Conservation (phyloP, 1,284 basidiomycete species). For the Puccinia horiana region DNA sequence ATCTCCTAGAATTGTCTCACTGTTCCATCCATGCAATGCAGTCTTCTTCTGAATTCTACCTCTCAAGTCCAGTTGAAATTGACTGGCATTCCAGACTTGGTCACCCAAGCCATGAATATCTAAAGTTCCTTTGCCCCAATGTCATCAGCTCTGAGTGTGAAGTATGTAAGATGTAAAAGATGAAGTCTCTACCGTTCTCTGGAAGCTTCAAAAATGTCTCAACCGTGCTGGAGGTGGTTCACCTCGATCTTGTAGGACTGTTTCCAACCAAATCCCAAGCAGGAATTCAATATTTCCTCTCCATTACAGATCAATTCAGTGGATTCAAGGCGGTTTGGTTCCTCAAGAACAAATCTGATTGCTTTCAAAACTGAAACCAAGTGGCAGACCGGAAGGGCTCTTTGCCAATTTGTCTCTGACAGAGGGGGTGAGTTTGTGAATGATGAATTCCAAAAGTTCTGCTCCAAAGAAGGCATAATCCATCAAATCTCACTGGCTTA, state of each 20-base stretch:
- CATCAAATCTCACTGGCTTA: neutral
- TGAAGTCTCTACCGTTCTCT: no score
- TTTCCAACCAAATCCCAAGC: neutral
- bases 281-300: neutral
- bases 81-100: no score
- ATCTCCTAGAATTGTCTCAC: no score
- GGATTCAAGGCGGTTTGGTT: neutral
- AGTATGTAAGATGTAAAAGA: neutral
- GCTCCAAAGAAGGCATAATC: neutral
- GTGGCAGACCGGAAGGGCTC: no score
- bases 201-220: neutral
- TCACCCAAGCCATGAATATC: no score
- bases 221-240: neutral
- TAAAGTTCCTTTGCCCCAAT: no score
- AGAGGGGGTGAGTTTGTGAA: neutral
- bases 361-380: no score
- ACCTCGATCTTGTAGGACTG: conserved; percentile 7
- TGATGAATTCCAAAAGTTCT: neutral
- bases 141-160: no score
- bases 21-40: no score
- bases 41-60: no score
- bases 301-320: neutral
- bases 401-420: neutral
- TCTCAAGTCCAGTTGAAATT: no score
- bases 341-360: neutral